These are phyloP conservation scores for Phytopythium chamaehyphon DNA, from an alignment of 352 stramenopile species.

Conservation along the genomic window DNA sequence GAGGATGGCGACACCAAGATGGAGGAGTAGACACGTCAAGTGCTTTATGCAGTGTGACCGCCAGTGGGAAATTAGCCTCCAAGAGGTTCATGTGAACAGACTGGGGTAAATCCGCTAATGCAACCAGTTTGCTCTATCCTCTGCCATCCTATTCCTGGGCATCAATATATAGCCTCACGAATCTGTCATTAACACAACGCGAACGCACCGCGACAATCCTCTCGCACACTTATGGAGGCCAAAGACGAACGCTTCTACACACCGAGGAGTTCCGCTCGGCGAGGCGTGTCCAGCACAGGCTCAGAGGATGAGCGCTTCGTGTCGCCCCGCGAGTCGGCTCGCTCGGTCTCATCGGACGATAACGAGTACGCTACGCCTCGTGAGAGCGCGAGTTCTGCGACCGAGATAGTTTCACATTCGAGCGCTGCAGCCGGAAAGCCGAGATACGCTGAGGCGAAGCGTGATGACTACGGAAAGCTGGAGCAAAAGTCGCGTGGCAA, in stretches of 20 bases:
- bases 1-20: slow-evolving; percentile 80
- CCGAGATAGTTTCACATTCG: neutral
- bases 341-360: slow-evolving; percentile 63
- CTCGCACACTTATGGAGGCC: slow-evolving; percentile 25
- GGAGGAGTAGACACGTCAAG: slow-evolving; percentile 50
- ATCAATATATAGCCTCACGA: no score
- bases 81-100: no score
- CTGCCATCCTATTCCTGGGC: no score
- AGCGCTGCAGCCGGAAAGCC: neutral
- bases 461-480: slow-evolving; percentile 2
- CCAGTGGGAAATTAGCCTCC: neutral
- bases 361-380: slow-evolving; percentile 53
- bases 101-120: no score
- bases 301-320: slow-evolving; percentile 63
- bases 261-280: slow-evolving; percentile 47
- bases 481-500: slow-evolving; percentile 25
- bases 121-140: no score
- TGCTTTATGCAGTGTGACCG: neutral
- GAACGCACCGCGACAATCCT: no score
- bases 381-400: slow-evolving; percentile 17
- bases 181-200: no score
- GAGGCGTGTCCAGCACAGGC: slow-evolving; percentile 15
- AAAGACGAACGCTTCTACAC: slow-evolving; percentile 75
- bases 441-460: neutral
- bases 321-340: slow-evolving; percentile 48